A percentile compares a stretch with the other conserved stretches of the same genome.
phyloP scores from a whole-genome alignment of 2,329 filamentous ascomycete genomes.

The Gliomastix tumulicola region DNA sequence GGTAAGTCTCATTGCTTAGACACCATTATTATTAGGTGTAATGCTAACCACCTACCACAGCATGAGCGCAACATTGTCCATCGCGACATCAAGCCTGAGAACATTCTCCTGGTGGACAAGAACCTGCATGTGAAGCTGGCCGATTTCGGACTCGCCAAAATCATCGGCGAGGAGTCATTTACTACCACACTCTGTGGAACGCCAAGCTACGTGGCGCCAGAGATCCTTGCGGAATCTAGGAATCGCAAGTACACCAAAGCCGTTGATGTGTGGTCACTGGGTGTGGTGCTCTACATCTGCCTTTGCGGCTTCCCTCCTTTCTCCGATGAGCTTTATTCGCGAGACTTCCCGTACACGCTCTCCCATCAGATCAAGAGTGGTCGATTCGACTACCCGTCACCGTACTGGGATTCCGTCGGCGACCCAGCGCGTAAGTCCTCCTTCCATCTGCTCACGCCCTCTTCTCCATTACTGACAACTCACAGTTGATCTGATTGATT shows the following conservation, averaged over 20 bases:
- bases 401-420: constrained; percentile 66
- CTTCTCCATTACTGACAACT: constrained; percentile 2
- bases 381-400: constrained; percentile 88
- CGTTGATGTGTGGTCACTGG: constrained; percentile 93
- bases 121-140: constrained; percentile 84
- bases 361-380: constrained; percentile 86
- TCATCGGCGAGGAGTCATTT: constrained; percentile 97
- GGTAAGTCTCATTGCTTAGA: too few species aligned
- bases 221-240: constrained; percentile 78
- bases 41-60: constrained; percentile 34
- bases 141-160: constrained; percentile 95
- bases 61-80: constrained; percentile 97
- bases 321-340: constrained; percentile 81
- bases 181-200: constrained; percentile 95
- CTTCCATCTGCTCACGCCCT: not conserved
- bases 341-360: constrained; percentile 77
- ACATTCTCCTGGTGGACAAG: constrained; percentile 84
- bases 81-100: constrained; percentile 95
- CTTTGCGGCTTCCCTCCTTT: constrained; percentile 96
- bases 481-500: constrained; percentile 80
- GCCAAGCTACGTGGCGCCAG: constrained; percentile 94
- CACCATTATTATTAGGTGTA: too few species aligned
- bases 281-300: constrained; percentile 97
- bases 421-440: constrained; percentile 59
- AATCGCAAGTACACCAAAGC: constrained; percentile 88